Evolutionary conservation across 2,329 filamentous ascomycete genomes (phyloP).

Genomic region (Diplodia corticola): DNA sequence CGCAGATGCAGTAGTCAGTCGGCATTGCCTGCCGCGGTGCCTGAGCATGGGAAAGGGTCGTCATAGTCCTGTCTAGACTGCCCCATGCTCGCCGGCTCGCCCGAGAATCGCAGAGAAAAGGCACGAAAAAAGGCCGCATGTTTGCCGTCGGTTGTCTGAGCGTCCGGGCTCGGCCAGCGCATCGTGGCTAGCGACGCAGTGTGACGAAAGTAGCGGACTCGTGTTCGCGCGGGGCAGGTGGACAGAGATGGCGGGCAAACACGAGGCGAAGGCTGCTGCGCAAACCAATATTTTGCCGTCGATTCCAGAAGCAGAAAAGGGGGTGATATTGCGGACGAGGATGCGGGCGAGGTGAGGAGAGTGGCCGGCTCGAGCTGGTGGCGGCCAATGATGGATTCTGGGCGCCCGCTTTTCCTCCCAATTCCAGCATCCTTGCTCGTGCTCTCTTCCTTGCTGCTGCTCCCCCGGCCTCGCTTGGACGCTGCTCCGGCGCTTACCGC

Average conservation of each 20-base stretch:
- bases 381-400: not conserved
- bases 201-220: not conserved
- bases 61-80: not conserved
- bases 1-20: not conserved
- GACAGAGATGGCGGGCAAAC: not conserved
- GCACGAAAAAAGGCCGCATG: not conserved
- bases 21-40: not conserved
- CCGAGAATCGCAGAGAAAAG: not conserved
- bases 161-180: not conserved
- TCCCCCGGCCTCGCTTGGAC: constrained; percentile 2
- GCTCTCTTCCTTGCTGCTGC: not conserved
- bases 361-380: not conserved
- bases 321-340: not conserved
- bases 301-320: not conserved
- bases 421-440: not conserved
- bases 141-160: not conserved
- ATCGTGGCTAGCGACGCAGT: not conserved
- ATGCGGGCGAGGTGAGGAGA: not conserved
- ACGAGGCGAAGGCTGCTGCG: not conserved
- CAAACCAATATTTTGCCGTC: not conserved
- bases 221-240: not conserved
- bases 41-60: not conserved
- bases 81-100: constrained; percentile 1
- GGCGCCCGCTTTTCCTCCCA: not conserved
- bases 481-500: constrained; percentile 11